phyloP scores from a whole-genome alignment of 2,329 filamentous ascomycete species.

The Leptosphaerulina australis region DNA sequence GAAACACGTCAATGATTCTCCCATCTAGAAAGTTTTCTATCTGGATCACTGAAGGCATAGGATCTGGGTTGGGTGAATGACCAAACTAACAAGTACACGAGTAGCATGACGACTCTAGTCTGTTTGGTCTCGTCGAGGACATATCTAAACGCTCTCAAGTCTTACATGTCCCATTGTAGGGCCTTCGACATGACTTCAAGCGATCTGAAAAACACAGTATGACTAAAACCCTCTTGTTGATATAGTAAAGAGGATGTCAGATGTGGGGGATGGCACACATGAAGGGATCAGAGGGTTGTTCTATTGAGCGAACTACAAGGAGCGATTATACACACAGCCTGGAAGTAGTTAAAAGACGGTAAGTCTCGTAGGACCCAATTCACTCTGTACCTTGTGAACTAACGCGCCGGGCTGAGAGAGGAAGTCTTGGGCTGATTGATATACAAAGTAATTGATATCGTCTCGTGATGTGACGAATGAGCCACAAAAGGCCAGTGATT shows the following conservation, averaged over 20 bases:
- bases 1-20: background rate
- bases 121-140: constrained; percentile 23
- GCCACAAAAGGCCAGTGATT: constrained; percentile 48
- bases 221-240: constrained; percentile 21
- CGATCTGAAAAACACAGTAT: constrained; percentile 34
- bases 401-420: constrained; percentile 38
- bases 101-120: constrained; percentile 30
- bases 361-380: too few relatives aligned
- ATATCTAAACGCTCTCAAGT: constrained; percentile 20
- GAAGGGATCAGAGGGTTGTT: too few relatives aligned
- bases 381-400: too few relatives aligned
- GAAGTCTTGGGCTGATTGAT: constrained; percentile 55
- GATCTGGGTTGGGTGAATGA: constrained; percentile 35
- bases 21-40: background rate
- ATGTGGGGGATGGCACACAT: too few relatives aligned
- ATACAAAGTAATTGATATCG: constrained; percentile 40
- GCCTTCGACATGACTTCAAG: constrained; percentile 31
- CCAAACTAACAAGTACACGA: constrained; percentile 46
- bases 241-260: too few relatives aligned
- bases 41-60: background rate
- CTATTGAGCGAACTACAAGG: too few relatives aligned
- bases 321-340: too few relatives aligned
- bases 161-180: constrained; percentile 36
- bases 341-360: too few relatives aligned
- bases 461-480: constrained; percentile 33